Base-by-base conservation (phyloP, 2,329 filamentous ascomycete genomes). In the Pseudogymnoascus sp. region DNA sequence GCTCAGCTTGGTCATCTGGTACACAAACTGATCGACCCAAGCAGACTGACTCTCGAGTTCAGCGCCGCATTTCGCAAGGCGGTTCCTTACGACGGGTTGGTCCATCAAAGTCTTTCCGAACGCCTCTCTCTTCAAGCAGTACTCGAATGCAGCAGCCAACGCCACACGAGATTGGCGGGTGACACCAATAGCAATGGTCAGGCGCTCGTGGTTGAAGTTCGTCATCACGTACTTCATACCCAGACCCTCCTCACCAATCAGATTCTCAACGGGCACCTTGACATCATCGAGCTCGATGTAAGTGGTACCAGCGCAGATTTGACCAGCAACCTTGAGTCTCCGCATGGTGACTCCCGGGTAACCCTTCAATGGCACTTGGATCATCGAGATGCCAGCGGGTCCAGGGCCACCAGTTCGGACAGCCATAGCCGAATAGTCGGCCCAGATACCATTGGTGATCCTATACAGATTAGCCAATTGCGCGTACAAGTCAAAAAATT, bases 251-350 rank as follows among this genome's bases (percentile, higher is more conserved):
- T 79, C 68, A 2, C 88, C 89, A 63, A 92, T 84, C 6, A 91
- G 74, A 70, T 91, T 91, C 69, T 83, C 82, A 0, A 85, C 81
- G 0, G 88, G 88, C 0, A 92, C 88, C 63, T 84, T 81, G 18
- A 91, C 89, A 61, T 91, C 87, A 69, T 91, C 88, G 1, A 92
- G 79, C 71, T 90, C 87, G 68, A 92, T 91, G 73, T 84, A 91
- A 0, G 89, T 90, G 1, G 88, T 91, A 2, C 88, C 89, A 0
- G 84, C 84, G 0, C 81, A 80, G 45, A 83, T 79, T 66, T 88
- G 84, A 0, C 89, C 89, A 1, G 80, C 77, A 1, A 91, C 86
- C 68, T 87, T 87, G 61, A 91, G 75, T 3, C 86, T 79, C 1
- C 88, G 81, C 83, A 89, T 89, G 1, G 72, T 81, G 14, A 92